Base-by-base conservation (phyloP, 805 yeast species). In the Candida taoyuanica region DNA sequence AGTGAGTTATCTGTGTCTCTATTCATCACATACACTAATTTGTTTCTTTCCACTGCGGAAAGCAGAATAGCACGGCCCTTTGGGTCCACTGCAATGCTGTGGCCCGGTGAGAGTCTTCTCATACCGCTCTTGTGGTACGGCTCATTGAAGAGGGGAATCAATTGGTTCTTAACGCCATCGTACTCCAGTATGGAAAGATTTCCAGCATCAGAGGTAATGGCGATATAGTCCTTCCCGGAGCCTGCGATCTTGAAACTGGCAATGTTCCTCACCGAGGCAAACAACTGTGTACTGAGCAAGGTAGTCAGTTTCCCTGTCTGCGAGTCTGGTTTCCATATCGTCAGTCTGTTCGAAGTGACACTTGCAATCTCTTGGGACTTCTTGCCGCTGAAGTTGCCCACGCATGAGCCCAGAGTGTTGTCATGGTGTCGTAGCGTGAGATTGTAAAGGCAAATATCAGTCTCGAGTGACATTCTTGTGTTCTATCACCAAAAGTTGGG, bases 191-290 rank as follows among this genome's bases (percentile, higher is more conserved):
- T 54, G 0, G 76, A 64, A 16, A 88, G 45, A 42, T 76, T 76
- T 0, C 97, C 97, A 2, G 94, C 73, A 53, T 89, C 97, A 0
- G 93, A 77, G 0, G 91, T 74, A 3, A 86, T 55, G 6, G 81
- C 71, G n/a, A 89, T 43, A 19, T 64, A 64, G 46, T 86, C 93
- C 37, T 64, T 67, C 0, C 66, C 56, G 0, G 76, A 55, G 0
- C 83, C 86, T 0, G 74, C 66, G 9, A 72, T 56, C 16, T 76
- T 70, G 38, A 86, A 60, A 17, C 73, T 64, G 5, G 64, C 65
- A 9, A 85, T 60, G 4, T 64, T 44, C 32, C 87, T 67, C 3
- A 89, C 63, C 5, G 73, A 67, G 2, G 83, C 81, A 58, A 81
- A 81, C 0, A 74, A 50, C 23, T 76, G 69, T 28, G 74, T 75